Evolutionary conservation across 805 yeast species (phyloP).

Genomic region (Candida xiaguanensis): DNA sequence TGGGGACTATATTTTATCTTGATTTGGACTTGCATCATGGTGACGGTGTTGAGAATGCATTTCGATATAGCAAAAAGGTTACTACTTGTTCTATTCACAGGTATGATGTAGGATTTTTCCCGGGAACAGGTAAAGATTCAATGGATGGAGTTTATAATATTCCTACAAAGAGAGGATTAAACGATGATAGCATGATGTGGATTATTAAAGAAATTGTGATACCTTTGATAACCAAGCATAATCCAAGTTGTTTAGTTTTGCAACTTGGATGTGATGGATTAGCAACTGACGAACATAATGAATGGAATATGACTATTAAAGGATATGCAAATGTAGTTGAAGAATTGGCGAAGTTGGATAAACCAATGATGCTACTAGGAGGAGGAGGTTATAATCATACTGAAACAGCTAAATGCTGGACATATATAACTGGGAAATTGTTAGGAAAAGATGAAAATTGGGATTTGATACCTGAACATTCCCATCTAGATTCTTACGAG

Average conservation of each 20-base stretch:
- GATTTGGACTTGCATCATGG: conserved; percentile 81
- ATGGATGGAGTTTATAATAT: conserved; percentile 39
- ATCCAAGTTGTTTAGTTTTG: conserved; percentile 54
- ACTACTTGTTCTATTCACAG: conserved; percentile 63
- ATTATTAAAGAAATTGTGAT: conserved; percentile 39
- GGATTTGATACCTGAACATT: conserved; percentile 53
- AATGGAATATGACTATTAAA: conserved; percentile 64
- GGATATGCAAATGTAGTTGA: conserved; percentile 42
- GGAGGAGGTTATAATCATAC: conserved; percentile 75
- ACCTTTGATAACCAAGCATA: conserved; percentile 35
- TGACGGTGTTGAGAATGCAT: conserved; percentile 73
- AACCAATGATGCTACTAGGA: conserved; percentile 53
- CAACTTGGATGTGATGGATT: conserved; percentile 78
- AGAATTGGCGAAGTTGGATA: conserved; percentile 19
- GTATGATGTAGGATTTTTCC: conserved; percentile 64
- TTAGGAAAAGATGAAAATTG: conserved; percentile 24
- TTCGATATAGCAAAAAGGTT: conserved; percentile 51
- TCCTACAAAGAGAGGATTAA: conserved; percentile 55
- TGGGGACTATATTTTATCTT: conserved; percentile 50
- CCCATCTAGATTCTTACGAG: conserved; percentile 37
- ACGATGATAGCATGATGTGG: conserved; percentile 39
- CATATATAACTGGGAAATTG: conserved; percentile 33
- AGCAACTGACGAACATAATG: conserved; percentile 55
- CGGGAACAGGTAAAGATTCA: conserved; percentile 50
- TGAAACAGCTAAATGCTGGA: conserved; percentile 62